phyloP scores from a whole-genome alignment of 352 stramenopile genomes.

The Phytophthora pseudosyringae region DNA sequence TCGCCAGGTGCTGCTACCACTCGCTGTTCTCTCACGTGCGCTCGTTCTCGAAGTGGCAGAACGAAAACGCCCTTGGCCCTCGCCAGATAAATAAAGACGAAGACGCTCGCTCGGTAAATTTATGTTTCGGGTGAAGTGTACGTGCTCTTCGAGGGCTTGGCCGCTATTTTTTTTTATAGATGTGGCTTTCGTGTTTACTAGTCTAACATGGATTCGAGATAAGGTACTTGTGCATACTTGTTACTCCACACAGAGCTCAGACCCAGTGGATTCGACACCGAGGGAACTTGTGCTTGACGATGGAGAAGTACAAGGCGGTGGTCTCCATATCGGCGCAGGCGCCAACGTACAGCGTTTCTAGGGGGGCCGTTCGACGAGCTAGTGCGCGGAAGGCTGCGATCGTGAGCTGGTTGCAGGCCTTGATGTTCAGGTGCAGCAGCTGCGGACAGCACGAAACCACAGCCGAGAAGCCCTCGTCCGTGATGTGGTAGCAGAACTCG shows the following conservation, averaged over 20 bases:
- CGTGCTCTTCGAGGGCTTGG: background rate
- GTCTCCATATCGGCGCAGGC: constrained; percentile 73
- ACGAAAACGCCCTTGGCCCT: constrained; percentile 18
- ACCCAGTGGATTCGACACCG: constrained; percentile 75
- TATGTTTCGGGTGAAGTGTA: constrained; percentile 6
- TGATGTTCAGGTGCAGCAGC: constrained; percentile 83
- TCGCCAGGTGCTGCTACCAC: too few relatives aligned
- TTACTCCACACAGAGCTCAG: constrained; percentile 36
- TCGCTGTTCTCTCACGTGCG: too few relatives aligned
- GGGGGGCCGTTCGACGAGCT: constrained; percentile 35
- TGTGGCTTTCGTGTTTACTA: background rate
- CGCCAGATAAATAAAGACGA: constrained; percentile 38
- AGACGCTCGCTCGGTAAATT: constrained; percentile 10
- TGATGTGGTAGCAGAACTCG: constrained; percentile 90
- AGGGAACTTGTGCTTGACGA: constrained; percentile 71
- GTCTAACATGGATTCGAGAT: constrained; percentile 10
- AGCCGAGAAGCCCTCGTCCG: constrained; percentile 59
- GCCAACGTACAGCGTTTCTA: constrained; percentile 71
- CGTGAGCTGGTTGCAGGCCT: constrained; percentile 88
- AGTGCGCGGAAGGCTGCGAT: constrained; percentile 62
- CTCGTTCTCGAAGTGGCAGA: constrained; percentile 50
- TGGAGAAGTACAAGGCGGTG: constrained; percentile 58
- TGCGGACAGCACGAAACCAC: constrained; percentile 59
- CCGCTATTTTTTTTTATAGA: constrained; percentile 16
- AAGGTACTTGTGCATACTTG: constrained; percentile 22